phyloP scores from a whole-genome alignment of 1,284 basidiomycete genomes.

The Moesziomyces sp. region DNA sequence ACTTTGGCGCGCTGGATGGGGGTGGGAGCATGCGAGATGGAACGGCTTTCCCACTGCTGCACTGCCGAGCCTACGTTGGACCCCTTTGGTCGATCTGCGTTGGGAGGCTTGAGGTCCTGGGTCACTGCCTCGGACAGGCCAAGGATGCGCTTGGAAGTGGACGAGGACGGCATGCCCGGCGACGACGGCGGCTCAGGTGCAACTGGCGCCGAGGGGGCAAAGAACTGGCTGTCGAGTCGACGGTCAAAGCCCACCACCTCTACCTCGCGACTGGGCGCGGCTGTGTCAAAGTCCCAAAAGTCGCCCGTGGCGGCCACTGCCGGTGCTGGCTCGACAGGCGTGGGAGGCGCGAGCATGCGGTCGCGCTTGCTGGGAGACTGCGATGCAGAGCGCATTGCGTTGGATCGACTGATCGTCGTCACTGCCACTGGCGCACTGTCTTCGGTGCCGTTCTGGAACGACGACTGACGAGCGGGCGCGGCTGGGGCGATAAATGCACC shows the following conservation, averaged over 20 bases:
- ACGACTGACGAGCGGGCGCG: slow-evolving; percentile 12
- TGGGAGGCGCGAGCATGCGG: background rate
- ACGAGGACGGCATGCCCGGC: slow-evolving; percentile 12
- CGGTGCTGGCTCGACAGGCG: background rate
- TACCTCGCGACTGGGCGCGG: slow-evolving; percentile 4
- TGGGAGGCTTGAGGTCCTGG: slow-evolving; percentile 11
- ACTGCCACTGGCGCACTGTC: background rate
- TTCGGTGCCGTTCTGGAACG: slow-evolving; percentile 3
- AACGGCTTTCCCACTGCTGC: slow-evolving; percentile 44
- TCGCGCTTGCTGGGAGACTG: slow-evolving; percentile 13
- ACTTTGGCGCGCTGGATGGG: background rate
- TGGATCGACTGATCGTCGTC: slow-evolving; percentile 7
- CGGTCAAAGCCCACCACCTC: slow-evolving; percentile 10
- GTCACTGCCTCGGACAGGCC: slow-evolving; percentile 14
- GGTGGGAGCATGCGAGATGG: slow-evolving; percentile 5
- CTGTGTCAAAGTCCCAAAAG: slow-evolving; percentile 20
- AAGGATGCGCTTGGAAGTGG: slow-evolving; percentile 22
- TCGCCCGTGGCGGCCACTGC: background rate
- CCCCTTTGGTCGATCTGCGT: background rate
- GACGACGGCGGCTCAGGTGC: slow-evolving; percentile 16
- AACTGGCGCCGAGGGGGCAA: background rate
- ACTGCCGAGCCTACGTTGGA: slow-evolving; percentile 44
- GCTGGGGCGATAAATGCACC: slow-evolving; percentile 18
- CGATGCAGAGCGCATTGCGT: slow-evolving; percentile 13
- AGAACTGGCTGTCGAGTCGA: slow-evolving; percentile 30